Percentiles rank a stretch among this genome's conserved stretches.
Evolutionary conservation across 805 yeast genomes (phyloP).

Genomic region (Vanderwaltozyma yarrowii): DNA sequence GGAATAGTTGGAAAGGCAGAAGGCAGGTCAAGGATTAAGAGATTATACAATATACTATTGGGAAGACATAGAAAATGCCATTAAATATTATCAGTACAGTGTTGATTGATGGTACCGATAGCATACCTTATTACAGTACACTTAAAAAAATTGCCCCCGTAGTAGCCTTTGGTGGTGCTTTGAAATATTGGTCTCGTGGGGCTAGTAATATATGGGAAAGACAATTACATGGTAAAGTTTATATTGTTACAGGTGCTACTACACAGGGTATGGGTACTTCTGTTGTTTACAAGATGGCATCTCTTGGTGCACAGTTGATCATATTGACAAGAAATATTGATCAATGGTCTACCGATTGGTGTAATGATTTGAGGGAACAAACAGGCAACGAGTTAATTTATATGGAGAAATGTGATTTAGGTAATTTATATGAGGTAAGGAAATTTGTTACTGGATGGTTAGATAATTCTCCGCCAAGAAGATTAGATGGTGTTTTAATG

Average conservation of each 20-base stretch:
- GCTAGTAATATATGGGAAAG: conserved; percentile 83
- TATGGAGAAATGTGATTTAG: conserved; percentile 83
- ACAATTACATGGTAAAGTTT: conserved; percentile 84
- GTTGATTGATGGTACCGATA: conserved; percentile 59
- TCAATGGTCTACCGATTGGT: conserved; percentile 69
- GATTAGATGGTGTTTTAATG: conserved; percentile 83
- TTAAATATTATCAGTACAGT: conserved; percentile 66
- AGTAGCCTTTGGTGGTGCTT: conserved; percentile 33
- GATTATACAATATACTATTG: too few species aligned
- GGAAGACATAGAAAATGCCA: too few species aligned
- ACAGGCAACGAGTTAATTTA: conserved; percentile 69
- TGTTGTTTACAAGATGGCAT: conserved; percentile 64
- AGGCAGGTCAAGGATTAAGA: too few species aligned
- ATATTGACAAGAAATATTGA: conserved; percentile 58
- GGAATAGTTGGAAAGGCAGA: too few species aligned
- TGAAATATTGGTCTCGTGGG: conserved; percentile 75
- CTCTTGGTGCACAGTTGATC: conserved; percentile 77
- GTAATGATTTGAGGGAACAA: conserved; percentile 62
- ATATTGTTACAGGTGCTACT: conserved; percentile 84
- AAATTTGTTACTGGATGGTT: conserved; percentile 92
- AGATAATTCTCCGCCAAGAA: conserved; percentile 79
- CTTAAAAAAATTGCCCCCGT: conserved; percentile 51
- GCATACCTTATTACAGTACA: conserved; percentile 63
- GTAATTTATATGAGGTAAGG: conserved; percentile 64
- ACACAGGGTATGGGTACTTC: conserved; percentile 74